Base-by-base conservation (phyloP, 129 eudicot genomes). In the Gnaphalium uliginosum region DNA sequence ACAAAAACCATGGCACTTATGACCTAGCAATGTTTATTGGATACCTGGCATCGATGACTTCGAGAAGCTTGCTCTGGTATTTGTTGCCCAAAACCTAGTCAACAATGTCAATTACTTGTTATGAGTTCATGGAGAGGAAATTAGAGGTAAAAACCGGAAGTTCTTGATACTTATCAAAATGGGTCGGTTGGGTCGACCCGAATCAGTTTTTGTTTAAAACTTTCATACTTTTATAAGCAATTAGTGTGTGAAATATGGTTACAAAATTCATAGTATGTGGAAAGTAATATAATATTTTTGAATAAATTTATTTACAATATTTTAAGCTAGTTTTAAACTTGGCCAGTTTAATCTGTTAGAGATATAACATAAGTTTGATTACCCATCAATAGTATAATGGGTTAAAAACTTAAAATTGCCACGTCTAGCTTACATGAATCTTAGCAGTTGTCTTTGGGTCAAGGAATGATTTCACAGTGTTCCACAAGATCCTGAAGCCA, bases 401-500 rank as follows among this genome's bases (percentile, higher is more conserved):
- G n/a, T n/a, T n/a, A n/a, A 27, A 8, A 14, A 70, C 29, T 27
- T 33, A 23, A 70, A 27, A 27, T 17, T 27, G 27, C 18, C 75
- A 27, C 11, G 15, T 72, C 53, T 56, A 32, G 27, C 86, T 88
- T 82, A 94, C 98, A 74, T 90, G 91, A 73, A 94, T 94, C 86
- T 94, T 94, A 46, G 96, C 83, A 2, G 97, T 82, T 81, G 98
- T 94, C 82, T 88, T 94, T 25, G 98, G 97, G 80, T 94, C 98
- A 81, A 94, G 96, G 89, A 94, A 94, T 15, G 93, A 85, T 81
- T 94, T 94, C 53, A 90, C 89, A 13, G 96, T 87, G 89, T 81
- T 90, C 98, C 98, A 94, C 73, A 94, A 83, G 53, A 94, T 92
- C 92, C 98, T 89, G 66, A 94, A 94, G 71, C 98, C 97, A 46